Evolutionary conservation across 345 rosid species (phyloP), one percentile per base, ranked within the genome.

Genomic region (Punica granatum): DNA sequence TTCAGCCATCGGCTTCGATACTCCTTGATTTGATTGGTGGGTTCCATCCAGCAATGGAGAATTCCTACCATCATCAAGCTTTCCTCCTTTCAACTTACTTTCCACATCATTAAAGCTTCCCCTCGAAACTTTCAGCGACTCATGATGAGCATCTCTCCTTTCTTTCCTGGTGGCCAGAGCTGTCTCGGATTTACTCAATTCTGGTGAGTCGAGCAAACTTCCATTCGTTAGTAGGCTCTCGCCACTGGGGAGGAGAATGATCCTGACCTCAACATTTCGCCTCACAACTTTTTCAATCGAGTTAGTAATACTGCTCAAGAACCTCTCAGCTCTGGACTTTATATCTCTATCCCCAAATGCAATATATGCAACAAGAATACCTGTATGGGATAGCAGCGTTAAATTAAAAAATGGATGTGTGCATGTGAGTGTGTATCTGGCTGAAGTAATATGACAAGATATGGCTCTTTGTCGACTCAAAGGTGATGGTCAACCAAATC

Each of bases 281-380:
- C 88, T 83, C 75, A 90, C 68, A 42, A 94, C 92, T 73, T 78
- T 84, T 80, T 94, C 99, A 51, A 94, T 84, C 14, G 99, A 88
- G 74, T 94, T 91, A 67, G 96, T 94, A 67, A 94, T 89, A 56
- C 99, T 94, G 82, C 95, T 94, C 74, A 89, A 66, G 79, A 91
- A 91, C 78, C 97, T 85, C 76, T 89, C 99, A 66, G 86, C 95
- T 78, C 96, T 89, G 65, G 79, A 69, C 79, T 94, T 94, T 68
- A 91, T 78, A 69, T 83, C 86, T 31, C 72, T 77, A 63, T 89
- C 85, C 21, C 69, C 85, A 75, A 94, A 90, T 30, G 90, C 92
- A 46, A 94, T 70, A 73, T 88, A 91, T 25, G 85, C 92, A 71
- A 86, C 86, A 64, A 91, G 74, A 77, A 82, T 78, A 76, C 92